These are phyloP conservation scores for Ophiocordyceps camponoti-floridani DNA, from an alignment of 2,329 filamentous ascomycete species.

Conservation along the genomic window DNA sequence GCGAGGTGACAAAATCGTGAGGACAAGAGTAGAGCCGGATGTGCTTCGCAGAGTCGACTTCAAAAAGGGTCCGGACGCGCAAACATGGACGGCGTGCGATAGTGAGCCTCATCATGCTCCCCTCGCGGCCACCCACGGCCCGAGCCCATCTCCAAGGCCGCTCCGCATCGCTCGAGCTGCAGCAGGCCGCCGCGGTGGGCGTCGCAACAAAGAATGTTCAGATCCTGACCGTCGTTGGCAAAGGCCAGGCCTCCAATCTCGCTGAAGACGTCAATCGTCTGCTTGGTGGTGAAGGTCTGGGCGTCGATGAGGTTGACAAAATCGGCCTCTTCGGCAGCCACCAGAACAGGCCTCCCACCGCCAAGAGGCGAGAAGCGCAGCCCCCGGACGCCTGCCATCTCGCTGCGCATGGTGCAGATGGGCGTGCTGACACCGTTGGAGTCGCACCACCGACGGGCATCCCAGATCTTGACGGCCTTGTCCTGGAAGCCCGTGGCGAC, in stretches of 20 bases:
- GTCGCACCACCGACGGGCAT: slow-evolving; percentile 50
- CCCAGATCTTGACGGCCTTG: slow-evolving; percentile 55
- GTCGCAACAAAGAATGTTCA: slow-evolving; percentile 55
- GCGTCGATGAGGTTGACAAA: slow-evolving; percentile 54
- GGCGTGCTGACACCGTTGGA: slow-evolving; percentile 28
- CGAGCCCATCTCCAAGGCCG: neutral
- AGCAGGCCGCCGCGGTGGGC: slow-evolving; percentile 46
- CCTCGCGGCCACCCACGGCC: neutral
- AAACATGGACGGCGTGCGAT: too few relatives aligned
- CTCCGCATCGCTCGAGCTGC: slow-evolving; percentile 32
- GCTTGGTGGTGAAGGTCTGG: slow-evolving; percentile 42
- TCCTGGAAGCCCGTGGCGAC: slow-evolving; percentile 67
- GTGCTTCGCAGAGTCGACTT: too few relatives aligned
- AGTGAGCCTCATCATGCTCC: too few relatives aligned
- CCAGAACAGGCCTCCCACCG: slow-evolving; percentile 45
- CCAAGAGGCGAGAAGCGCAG: slow-evolving; percentile 57
- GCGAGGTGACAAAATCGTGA: too few relatives aligned
- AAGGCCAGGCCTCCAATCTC: slow-evolving; percentile 54
- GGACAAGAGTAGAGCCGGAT: too few relatives aligned
- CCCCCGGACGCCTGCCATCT: slow-evolving; percentile 51
- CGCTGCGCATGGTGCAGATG: slow-evolving; percentile 37
- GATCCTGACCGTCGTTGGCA: slow-evolving; percentile 44
- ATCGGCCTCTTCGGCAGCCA: slow-evolving; percentile 62
- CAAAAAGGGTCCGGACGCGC: too few relatives aligned
- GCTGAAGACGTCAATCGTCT: slow-evolving; percentile 58